Evolutionary conservation across 2,329 filamentous ascomycete species (phyloP).

Genomic region (Trichoderma aggressivum): DNA sequence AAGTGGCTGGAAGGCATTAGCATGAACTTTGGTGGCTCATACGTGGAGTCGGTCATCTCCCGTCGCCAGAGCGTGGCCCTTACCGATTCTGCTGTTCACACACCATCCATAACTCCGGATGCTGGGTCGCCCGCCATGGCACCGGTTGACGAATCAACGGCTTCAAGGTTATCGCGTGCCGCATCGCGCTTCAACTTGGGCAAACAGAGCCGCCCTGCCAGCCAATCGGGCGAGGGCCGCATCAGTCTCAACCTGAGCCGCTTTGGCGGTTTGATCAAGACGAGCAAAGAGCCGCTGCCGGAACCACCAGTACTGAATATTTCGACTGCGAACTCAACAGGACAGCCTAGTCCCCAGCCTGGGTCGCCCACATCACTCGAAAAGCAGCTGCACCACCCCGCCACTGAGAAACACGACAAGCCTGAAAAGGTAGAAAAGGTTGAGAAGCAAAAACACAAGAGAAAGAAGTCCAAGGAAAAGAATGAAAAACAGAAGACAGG

Average conservation of each 20-base stretch:
- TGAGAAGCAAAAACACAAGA: constrained; percentile 34
- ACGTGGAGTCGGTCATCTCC: constrained; percentile 35
- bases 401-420: constrained; percentile 19
- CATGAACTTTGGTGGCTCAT: constrained; percentile 29
- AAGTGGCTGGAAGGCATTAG: constrained; percentile 41
- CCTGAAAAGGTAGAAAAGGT: constrained; percentile 26
- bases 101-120: constrained; percentile 37
- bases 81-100: constrained; percentile 45
- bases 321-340: constrained; percentile 28
- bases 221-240: constrained; percentile 56
- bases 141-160: constrained; percentile 52
- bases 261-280: constrained; percentile 46
- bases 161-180: constrained; percentile 55
- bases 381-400: constrained; percentile 12
- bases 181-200: constrained; percentile 52
- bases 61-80: constrained; percentile 51
- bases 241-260: constrained; percentile 57
- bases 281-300: constrained; percentile 45
- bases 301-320: constrained; percentile 28
- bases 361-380: constrained; percentile 24
- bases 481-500: constrained; percentile 35
- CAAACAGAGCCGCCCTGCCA: constrained; percentile 53
- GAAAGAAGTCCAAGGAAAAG: constrained; percentile 40
- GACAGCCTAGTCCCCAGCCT: constrained; percentile 26
- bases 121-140: constrained; percentile 38